A percentile compares a stretch with the other conserved stretches of the same genome.
Evolutionary conservation across 73 alveolate genomes (phyloP).

Genomic region (Paraurostyla sp.): DNA sequence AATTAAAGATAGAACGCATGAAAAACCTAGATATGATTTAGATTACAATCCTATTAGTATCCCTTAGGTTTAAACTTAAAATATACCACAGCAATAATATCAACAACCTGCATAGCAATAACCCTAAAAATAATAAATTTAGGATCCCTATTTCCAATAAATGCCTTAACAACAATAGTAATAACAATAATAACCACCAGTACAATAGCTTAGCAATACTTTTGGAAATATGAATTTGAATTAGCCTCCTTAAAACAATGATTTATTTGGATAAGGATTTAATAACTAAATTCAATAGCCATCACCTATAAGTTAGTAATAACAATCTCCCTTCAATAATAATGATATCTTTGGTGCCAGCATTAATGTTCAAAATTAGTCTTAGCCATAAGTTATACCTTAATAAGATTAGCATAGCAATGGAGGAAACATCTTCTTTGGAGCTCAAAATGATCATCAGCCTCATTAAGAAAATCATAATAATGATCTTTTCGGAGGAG

Average conservation of each 20-base stretch:
- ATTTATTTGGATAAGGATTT: too few relatives aligned
- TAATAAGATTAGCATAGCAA: too few relatives aligned
- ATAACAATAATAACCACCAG: not conserved
- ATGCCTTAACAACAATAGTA: not conserved
- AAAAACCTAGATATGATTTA: slow-evolving; percentile 29
- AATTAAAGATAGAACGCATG: slow-evolving; percentile 38
- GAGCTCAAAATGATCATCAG: too few relatives aligned
- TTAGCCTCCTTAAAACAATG: too few relatives aligned
- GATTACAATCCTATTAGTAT: slow-evolving; percentile 26
- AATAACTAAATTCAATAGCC: not conserved
- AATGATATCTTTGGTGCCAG: too few relatives aligned
- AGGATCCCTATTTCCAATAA: not conserved
- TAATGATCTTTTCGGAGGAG: not conserved
- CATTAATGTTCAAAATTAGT: too few relatives aligned
- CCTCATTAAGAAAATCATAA: not conserved
- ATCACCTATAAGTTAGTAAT: too few relatives aligned
- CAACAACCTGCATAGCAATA: not conserved
- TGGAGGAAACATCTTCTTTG: too few relatives aligned
- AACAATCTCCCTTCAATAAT: too few relatives aligned
- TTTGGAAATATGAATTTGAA: not conserved
- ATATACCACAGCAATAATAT: not conserved
- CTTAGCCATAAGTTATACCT: too few relatives aligned
- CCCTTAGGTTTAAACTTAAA: not conserved
- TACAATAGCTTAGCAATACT: not conserved
- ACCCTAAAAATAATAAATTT: not conserved